A percentile compares a stretch with the other conserved stretches of the same genome.
Evolutionary conservation across 495 filamentous ascomycete genomes (phyloP).

Genomic region (Patellaria atrata): DNA sequence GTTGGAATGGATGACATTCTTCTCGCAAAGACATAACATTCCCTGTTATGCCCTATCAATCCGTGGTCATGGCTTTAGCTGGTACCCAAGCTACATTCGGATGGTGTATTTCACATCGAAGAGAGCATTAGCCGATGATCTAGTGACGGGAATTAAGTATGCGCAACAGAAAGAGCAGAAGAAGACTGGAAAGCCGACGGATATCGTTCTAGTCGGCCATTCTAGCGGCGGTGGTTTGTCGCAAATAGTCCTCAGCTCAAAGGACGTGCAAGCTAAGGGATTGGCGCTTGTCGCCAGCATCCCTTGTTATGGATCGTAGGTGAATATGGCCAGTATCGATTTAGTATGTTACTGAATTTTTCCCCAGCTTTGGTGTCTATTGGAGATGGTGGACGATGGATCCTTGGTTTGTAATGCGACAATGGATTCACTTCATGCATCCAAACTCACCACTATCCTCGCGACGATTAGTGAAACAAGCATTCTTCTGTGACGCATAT

Average conservation of each 20-base stretch:
- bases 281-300: slow-evolving; percentile 29
- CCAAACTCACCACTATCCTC: too few relatives aligned
- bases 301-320: slow-evolving; percentile 28
- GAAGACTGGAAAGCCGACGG: slow-evolving; percentile 12
- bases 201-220: slow-evolving; percentile 34
- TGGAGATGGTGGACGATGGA: too few relatives aligned
- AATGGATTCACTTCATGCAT: too few relatives aligned
- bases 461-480: too few relatives aligned
- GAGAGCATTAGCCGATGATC: slow-evolving; percentile 30
- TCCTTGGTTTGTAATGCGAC: too few relatives aligned
- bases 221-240: slow-evolving; percentile 32
- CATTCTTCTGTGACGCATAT: too few relatives aligned
- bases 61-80: slow-evolving; percentile 36
- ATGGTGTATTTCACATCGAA: slow-evolving; percentile 28
- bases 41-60: slow-evolving; percentile 36
- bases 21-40: slow-evolving; percentile 24
- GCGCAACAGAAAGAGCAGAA: slow-evolving; percentile 17
- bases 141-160: slow-evolving; percentile 25
- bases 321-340: too few relatives aligned
- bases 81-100: slow-evolving; percentile 29
- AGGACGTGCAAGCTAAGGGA: slow-evolving; percentile 26
- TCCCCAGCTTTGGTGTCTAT: too few relatives aligned
- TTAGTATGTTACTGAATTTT: too few relatives aligned
- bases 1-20: slow-evolving; percentile 31
- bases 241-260: slow-evolving; percentile 31